These are phyloP conservation scores for Gossypium longicalyx DNA, from an alignment of 345 rosid species.

Conservation along the genomic window DNA sequence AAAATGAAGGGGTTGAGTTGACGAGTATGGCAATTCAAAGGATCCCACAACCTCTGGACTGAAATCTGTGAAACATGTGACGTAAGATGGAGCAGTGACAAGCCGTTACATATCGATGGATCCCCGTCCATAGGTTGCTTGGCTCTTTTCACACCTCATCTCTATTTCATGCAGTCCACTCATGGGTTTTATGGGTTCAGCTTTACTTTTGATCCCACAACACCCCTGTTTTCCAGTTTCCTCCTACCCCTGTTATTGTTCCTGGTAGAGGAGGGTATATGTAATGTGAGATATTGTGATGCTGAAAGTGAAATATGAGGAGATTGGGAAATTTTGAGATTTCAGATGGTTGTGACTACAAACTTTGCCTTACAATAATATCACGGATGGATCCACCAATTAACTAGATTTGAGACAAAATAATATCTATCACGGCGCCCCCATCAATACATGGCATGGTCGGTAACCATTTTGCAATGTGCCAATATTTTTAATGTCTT, in stretches of 20 bases:
- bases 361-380: not conserved
- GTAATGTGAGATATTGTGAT: not conserved
- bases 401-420: not conserved
- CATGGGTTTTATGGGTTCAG: not conserved
- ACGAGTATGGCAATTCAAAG: not conserved
- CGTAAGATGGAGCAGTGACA: not conserved
- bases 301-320: slow-evolving; percentile 1
- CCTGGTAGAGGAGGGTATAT: not conserved
- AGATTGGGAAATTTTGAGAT: not conserved
- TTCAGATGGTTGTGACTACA: slow-evolving; percentile 8
- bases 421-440: not conserved
- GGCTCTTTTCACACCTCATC: not conserved
- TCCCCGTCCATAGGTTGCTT: slow-evolving; percentile 7
- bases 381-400: not conserved
- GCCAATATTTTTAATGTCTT: not conserved
- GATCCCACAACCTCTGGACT: not conserved
- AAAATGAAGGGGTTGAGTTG: not conserved
- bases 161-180: slow-evolving; percentile 1
- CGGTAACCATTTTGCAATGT: slow-evolving; percentile 10
- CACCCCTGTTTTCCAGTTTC: not conserved
- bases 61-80: not conserved
- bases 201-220: not conserved
- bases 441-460: not conserved
- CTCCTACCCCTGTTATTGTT: not conserved
- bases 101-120: not conserved